phyloP scores from a whole-genome alignment of 257 asterid species.

The Avicennia marina region DNA sequence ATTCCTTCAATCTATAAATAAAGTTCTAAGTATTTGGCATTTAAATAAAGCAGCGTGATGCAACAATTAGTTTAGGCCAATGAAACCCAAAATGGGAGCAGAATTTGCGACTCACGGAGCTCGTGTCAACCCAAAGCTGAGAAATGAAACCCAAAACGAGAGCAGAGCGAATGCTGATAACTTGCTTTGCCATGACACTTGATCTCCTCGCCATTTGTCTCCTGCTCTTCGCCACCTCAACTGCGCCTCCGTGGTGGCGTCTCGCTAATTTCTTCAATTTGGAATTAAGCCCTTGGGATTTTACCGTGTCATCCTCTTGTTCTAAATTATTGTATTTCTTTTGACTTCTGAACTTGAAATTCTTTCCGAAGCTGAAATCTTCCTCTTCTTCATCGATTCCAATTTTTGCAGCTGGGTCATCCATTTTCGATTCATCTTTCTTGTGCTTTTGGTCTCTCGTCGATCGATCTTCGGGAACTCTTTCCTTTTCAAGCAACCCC shows the following conservation, averaged over 20 bases:
- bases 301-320: slow-evolving; percentile 17
- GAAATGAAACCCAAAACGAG: slow-evolving; percentile 54
- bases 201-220: slow-evolving; percentile 54
- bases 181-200: slow-evolving; percentile 63
- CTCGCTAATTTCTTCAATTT: slow-evolving; percentile 21
- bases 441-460: no score
- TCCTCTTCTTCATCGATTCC: slow-evolving; percentile 11
- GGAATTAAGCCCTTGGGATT: slow-evolving; percentile 7
- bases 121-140: slow-evolving; percentile 67
- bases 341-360: slow-evolving; percentile 21
- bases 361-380: no score
- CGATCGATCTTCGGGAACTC: no score
- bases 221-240: slow-evolving; percentile 24
- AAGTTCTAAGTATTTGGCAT: background rate
- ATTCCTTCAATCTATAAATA: background rate
- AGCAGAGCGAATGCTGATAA: slow-evolving; percentile 61
- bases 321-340: slow-evolving; percentile 11
- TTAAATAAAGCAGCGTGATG: background rate
- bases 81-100: no score
- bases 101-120: slow-evolving; percentile 43
- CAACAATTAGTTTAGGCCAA: no score
- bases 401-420: slow-evolving; percentile 6
- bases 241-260: background rate
- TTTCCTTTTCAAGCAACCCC: no score
- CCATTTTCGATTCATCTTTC: slow-evolving; percentile 14